Base-by-base conservation (phyloP, 1,284 basidiomycete species). In the Rhodotorula glutinis region DNA sequence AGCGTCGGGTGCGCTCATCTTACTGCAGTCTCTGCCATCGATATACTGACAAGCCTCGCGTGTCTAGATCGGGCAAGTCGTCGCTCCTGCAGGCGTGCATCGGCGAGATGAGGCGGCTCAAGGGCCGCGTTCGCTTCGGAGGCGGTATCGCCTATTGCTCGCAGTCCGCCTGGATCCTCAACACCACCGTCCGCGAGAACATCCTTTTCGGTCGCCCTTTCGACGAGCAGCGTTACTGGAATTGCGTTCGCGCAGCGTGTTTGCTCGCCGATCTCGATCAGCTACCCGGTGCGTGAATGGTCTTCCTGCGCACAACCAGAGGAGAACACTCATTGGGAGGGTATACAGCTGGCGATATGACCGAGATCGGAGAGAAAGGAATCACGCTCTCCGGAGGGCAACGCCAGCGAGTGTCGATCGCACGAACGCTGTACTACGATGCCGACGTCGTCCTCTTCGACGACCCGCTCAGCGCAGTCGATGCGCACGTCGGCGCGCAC, bases 111-210 rank as follows among this genome's bases (percentile, higher is more conserved):
- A 80, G 84, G 25, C 80, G 79, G 60, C 76, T 81, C 1, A 73
- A 76, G 5, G 88, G 88, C 0, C 75, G 78, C 3, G 84, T 87
- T 51, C 41, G 57, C 0, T 67, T 70, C 40, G 60, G 53, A 46
- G 25, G 64, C 14, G 44, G 41, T 0, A 58, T 92, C 1, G 87
- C 85, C 0, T 94, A 92, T 79, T 92, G 89, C 76, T 85, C 90
- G 5, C 91, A 92, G 77, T 85, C 82, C 27, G 88, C 91, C 4
- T 94, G 92, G 91, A 92, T 94, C 58, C 89, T 92, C 76, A 90
- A 90, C 75, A 85, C 87, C 0, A 85, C 87, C 1, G 71, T 92
- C 70, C 86, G 88, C 60, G 72, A 85, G 73, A 78, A 78, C 64
- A 75, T 78, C 33, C 58, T 77, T 30, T 81, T 87, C 79, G 86